phyloP scores from a whole-genome alignment of 148 eudicot genomes.

The Arctostaphylos glauca region DNA sequence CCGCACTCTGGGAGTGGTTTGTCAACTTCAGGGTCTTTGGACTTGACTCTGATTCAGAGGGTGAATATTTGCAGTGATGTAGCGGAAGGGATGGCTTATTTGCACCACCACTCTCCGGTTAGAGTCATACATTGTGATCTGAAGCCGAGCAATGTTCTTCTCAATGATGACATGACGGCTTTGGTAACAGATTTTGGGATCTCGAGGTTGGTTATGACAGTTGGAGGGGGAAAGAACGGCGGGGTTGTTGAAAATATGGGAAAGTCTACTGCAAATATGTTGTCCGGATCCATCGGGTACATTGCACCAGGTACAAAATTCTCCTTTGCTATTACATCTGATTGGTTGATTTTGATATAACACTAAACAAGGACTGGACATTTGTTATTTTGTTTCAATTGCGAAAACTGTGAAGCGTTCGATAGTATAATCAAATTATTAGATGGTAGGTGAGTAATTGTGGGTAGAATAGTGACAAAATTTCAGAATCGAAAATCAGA shows the following conservation, averaged over 20 bases:
- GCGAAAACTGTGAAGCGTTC: too few relatives aligned
- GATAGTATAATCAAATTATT: too few relatives aligned
- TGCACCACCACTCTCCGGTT: constrained; percentile 48
- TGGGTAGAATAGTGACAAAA: too few relatives aligned
- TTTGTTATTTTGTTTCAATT: neutral
- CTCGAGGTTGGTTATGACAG: constrained; percentile 34
- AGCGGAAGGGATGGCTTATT: constrained; percentile 52
- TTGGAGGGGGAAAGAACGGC: constrained; percentile 21
- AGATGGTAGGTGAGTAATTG: too few relatives aligned
- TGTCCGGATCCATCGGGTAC: constrained; percentile 47
- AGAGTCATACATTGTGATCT: constrained; percentile 49
- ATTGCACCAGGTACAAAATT: constrained; percentile 43
- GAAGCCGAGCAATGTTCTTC: constrained; percentile 49
- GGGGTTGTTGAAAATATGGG: constrained; percentile 25
- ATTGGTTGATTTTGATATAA: neutral
- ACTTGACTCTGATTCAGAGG: constrained; percentile 33
- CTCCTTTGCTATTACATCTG: neutral
- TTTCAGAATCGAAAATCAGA: too few relatives aligned
- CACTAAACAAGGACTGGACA: neutral
- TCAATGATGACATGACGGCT: constrained; percentile 46
- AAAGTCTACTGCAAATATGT: constrained; percentile 28
- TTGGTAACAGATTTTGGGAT: constrained; percentile 47
- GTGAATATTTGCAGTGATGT: constrained; percentile 42
- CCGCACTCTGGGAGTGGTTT: constrained; percentile 17
- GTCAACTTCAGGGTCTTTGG: constrained; percentile 24